Evolutionary conservation across 192 early-diverging fungal genomes (phyloP).

Genomic region (Mortierella alpina): DNA sequence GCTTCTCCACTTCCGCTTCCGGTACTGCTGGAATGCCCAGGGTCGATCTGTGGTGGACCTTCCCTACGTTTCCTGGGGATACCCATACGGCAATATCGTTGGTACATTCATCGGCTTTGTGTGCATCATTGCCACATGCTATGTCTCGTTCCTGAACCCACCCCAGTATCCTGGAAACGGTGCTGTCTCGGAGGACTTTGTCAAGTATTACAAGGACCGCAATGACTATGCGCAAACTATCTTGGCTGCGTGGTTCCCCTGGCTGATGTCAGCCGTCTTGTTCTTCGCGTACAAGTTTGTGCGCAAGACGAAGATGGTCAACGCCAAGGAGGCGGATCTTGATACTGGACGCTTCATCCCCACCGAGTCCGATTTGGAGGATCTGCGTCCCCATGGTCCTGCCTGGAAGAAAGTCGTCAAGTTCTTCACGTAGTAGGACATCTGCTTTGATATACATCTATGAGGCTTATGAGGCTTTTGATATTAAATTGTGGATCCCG

Average conservation of each 20-base stretch:
- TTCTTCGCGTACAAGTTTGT: constrained; percentile 62
- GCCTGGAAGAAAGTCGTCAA: constrained; percentile 19
- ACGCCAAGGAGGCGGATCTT: constrained; percentile 66
- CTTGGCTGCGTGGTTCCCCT: constrained; percentile 35
- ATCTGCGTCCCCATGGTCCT: constrained; percentile 11
- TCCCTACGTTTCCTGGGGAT: constrained; percentile 62
- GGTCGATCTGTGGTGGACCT: constrained; percentile 68
- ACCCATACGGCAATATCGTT: constrained; percentile 62
- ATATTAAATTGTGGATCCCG: too few relatives aligned
- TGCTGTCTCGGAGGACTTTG: background rate
- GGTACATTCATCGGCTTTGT: constrained; percentile 70
- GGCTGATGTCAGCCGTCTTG: constrained; percentile 35
- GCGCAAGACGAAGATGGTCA: constrained; percentile 57
- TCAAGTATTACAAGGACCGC: background rate
- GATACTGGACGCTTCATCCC: constrained; percentile 56
- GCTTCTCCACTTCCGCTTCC: constrained; percentile 87
- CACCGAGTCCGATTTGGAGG: constrained; percentile 29
- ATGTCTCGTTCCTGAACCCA: constrained; percentile 58
- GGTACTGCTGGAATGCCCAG: constrained; percentile 77
- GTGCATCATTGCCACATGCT: constrained; percentile 62
- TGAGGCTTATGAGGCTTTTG: too few relatives aligned
- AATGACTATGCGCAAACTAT: constrained; percentile 10
- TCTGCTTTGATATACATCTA: too few relatives aligned
- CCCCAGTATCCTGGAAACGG: constrained; percentile 40
- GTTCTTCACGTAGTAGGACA: background rate